These are phyloP conservation scores for Cubamyces lactineus DNA, from an alignment of 768 basidiomycete species.

Conservation along the genomic window DNA sequence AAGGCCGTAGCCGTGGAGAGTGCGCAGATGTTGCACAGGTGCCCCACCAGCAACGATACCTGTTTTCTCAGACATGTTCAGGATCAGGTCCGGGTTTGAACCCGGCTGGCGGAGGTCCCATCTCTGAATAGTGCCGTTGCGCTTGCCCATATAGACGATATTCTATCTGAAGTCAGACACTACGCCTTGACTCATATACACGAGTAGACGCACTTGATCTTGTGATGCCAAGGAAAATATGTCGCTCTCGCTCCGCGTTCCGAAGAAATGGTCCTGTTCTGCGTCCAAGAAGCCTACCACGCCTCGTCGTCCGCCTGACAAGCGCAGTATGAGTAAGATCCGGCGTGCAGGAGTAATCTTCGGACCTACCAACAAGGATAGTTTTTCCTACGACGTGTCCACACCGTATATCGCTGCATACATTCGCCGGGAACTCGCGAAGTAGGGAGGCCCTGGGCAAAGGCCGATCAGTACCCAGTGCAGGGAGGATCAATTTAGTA, in stretches of 20 bases:
- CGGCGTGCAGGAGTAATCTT: too few relatives aligned
- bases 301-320: conserved; percentile 10
- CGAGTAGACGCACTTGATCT: conserved; percentile 9
- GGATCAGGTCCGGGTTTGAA: not conserved
- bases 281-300: conserved; percentile 13
- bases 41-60: conserved; percentile 25
- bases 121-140: conserved; percentile 21
- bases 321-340: too few relatives aligned
- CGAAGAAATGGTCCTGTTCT: conserved; percentile 12
- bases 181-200: not conserved
- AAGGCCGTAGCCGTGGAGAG: conserved; percentile 54
- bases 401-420: conserved; percentile 19
- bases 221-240: conserved; percentile 11
- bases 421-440: conserved; percentile 13
- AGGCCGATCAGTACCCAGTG: not conserved
- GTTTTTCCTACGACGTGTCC: conserved; percentile 5
- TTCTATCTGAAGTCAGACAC: not conserved
- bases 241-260: conserved; percentile 6
- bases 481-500: not conserved
- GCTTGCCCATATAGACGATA: conserved; percentile 23
- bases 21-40: conserved; percentile 58
- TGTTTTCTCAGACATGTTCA: conserved; percentile 12
- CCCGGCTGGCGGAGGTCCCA: conserved; percentile 22
- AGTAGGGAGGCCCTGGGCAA: conserved; percentile 7
- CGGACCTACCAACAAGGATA: conserved; percentile 2